A percentile compares a stretch with the other conserved stretches of the same genome.
phyloP scores from a whole-genome alignment of 2,329 filamentous ascomycete genomes.

The Coniosporium tulheliwenetii region DNA sequence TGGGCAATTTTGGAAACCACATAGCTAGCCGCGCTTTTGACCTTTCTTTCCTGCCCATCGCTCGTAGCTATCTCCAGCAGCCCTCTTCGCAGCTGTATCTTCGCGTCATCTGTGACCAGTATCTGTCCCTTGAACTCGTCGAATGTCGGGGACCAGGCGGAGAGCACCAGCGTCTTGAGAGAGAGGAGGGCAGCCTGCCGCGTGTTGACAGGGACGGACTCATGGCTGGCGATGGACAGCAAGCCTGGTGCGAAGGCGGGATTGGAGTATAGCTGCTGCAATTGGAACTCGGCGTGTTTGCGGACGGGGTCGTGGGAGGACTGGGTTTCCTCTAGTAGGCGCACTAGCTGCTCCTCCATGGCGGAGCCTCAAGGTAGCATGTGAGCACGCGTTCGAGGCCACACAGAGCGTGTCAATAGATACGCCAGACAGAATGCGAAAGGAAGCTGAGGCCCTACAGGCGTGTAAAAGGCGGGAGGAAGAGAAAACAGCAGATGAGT shows the following conservation, averaged over 20 bases:
- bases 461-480: too few relatives aligned
- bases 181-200: conserved; percentile 71
- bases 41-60: conserved; percentile 61
- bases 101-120: conserved; percentile 56
- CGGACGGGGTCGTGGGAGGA: conserved; percentile 58
- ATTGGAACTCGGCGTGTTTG: conserved; percentile 72
- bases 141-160: conserved; percentile 66
- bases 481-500: too few relatives aligned
- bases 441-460: too few relatives aligned
- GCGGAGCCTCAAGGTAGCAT: conserved; percentile 7
- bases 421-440: too few relatives aligned
- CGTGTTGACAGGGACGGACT: conserved; percentile 54
- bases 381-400: too few relatives aligned
- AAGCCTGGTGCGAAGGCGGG: conserved; percentile 65
- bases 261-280: conserved; percentile 53
- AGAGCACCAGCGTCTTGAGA: conserved; percentile 69
- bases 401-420: too few relatives aligned
- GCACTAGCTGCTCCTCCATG: conserved; percentile 89
- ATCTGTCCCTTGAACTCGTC: conserved; percentile 55
- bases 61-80: conserved; percentile 66
- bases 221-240: conserved; percentile 64
- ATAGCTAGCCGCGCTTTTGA: conserved; percentile 78
- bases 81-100: conserved; percentile 54
- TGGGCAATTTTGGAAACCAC: conserved; percentile 88
- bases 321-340: conserved; percentile 77